Evolutionary conservation across 208 protist genomes (phyloP), one percentile per base, ranked within the genome.

Genomic region (Acanthamoeba castellanii): DNA sequence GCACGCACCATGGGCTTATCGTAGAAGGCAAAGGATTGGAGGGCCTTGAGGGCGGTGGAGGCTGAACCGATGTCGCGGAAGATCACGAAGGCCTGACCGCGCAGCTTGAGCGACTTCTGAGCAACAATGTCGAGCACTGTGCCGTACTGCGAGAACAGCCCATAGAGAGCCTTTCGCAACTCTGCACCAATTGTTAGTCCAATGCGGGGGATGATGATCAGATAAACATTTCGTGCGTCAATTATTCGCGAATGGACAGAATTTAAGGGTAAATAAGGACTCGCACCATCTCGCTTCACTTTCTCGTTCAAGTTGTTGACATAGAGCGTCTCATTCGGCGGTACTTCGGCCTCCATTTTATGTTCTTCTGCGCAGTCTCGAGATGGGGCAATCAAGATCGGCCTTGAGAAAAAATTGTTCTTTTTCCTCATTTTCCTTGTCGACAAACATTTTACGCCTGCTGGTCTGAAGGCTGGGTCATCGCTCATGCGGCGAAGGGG

Each of bases 281-380:
- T 95, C 55, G 42, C 87, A 96, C 96, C 96, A 18, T 98, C 95
- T 90, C 97, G 96, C 42, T 97, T 97, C 55, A 98, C 74, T 61
- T 97, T 97, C 89, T 98, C 98, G 94, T 98, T 98, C 32, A 98
- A 95, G 93, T 98, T 98, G 93, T 98, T 98, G 50, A 98, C 90
- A 93, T 98, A 98, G 27, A 98, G 34, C 32, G 98, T 98, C 66
- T 98, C 96, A 87, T 96, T 98, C 34, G 98, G 98, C 14, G 90
- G 90, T 34, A 94, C 55, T 32, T 92, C 87, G n/a, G 78, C 78
- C 25, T 85, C 78, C 78, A 85, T 59, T 59, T 85, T 27, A 18
- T 85, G 70, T 68, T 30, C 25, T 68, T 47, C 45, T 47, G 8
- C 45, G 45, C 45, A 47, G 45, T 47, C 45, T 47, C 45, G 45